Base-by-base conservation (phyloP, 371 early-diverging fungal species). In the Mortierella sp. region DNA sequence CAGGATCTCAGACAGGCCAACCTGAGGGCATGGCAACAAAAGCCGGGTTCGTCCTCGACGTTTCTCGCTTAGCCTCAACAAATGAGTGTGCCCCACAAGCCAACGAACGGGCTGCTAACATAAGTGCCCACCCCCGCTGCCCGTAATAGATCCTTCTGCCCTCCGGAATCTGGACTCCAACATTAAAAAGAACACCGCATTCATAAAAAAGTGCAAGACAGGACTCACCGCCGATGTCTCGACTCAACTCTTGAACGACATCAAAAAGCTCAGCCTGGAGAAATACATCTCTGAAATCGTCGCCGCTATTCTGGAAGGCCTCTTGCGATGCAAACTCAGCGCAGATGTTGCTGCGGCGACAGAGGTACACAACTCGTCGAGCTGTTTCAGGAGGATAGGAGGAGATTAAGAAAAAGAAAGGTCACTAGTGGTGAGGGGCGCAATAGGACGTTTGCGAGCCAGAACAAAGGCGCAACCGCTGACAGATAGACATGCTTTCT, bases 201-300 rank as follows among this genome's bases (percentile, higher is more conserved):
- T 99, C 83, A 96, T 98, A 73, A 96, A 97, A 82, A 98, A 97
- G 87, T 95, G 98, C 87, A 95, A 95, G 78, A 90, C 96, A 0
- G 92, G 93, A 37, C 88, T 98, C 74, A 94, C 95, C 28, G 92
- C 94, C 21, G 97, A 98, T 73, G 92, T 92, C 46, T 82, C 90
- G 0, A 86, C 90, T 5, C 91, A 94, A 74, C 88, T 98, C 9
- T 87, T 95, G 51, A 95, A 96, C 69, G 99, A 99, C 82, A 91
- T 98, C 50, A 90, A 92, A 44, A 90, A 94, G 54, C 91, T 99
- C 40, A 96, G 95, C 77, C 92, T 98, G n/a, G 98, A 98, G 83
- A 99, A 98, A 85, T 99, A 98, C 87, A 92, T 98, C 77, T 94
- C 95, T 48, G 99, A 99, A 91, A 92, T 98, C 28, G 97, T 95